Base-by-base conservation (phyloP, 305 asterid genomes). In the Plantago coronopus region DNA sequence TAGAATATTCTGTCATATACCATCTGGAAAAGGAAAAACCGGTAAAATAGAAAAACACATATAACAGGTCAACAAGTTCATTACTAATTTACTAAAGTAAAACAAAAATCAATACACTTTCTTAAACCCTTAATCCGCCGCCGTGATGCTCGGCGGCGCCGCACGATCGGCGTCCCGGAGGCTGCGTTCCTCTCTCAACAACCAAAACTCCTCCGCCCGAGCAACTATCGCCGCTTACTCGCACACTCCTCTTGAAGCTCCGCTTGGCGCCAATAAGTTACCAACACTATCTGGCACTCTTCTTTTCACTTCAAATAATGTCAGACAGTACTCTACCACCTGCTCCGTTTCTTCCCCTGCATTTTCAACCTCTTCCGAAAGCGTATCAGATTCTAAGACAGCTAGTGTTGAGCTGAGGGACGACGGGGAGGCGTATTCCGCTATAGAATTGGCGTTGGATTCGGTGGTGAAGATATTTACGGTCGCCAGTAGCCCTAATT, bases 391-490 rank as follows among this genome's bases (percentile, higher is more conserved):
- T 18, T 72, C 48, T 49, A 59, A 38, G n/a, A 59, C 42, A 62
- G 49, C 47, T 25, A 45, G 40, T 45, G 65, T 15, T 45, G 68
- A 75, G 61, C 54, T 71, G 70, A 59, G 72, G 22, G 65, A 58
- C 49, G 75, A 60, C 16, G 83, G 55, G 2, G 94, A 87, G 17
- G 87, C 93, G 9, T 83, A 75, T 69, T 61, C 70, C 8, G 97
- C 95, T 14, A 83, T 88, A 23, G 96, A 91, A 64, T 60, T 91
- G 78, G 94, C 95, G 44, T 74, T 91, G 81, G 97, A 88, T 72
- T 91, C 95, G 15, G 98, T 88, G 57, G 95, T 88, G 71, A 91
- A 91, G 86, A 81, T 91, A 53, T 91, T 91, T 67, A 84, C 95
- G 14, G 93, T 91, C 34, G 76, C 96, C 43, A 91, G 87, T 42